Evolutionary conservation across 2,329 filamentous ascomycete genomes (phyloP), one percentile per base, ranked within the genome.

Genomic region (Cyclaneusma minus): DNA sequence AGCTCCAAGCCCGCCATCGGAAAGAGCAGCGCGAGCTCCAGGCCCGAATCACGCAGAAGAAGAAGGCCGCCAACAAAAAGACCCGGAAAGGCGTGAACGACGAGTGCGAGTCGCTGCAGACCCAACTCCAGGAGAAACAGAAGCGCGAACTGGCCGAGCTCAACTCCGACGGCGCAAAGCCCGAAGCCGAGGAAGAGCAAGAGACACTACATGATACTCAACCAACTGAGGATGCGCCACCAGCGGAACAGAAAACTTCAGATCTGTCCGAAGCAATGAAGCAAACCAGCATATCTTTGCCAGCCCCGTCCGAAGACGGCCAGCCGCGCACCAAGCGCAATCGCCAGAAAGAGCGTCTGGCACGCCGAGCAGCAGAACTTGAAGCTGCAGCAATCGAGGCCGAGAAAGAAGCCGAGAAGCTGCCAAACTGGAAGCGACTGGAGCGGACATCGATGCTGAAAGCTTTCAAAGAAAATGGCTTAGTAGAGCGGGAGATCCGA

Each of bases 31-130:
- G 74, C 40, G 87, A 95, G 34, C 64, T 98, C 14, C 81, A 92
- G 50, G 67, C 71, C 26, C 74, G 77, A 32, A 73, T 91, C 44
- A 94, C 82, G 4, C 84, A 78, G 55, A 95, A 94, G 64, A 98
- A 94, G 63, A 95, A 94, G 61, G 77, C 80, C 40, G 85, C 89
- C 10, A 91, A 78, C 24, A 98, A 95, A 56, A 83, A 72, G 69
- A 85, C 64, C 40, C 69, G 58, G 43, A 82, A 77, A 48, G 73
- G 75, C 15, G 60, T 87, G 44, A 82, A 78, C 21, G 63, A 77
- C 27, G 80, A 87, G 47, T 83, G 81, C 38, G 75, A 76, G 33
- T 60, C 67, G 28, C 58, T 83, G 36, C 79, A 87, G 49, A 58
- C 66, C 6, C 54, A 68, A 29, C 46, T 81, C 21, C 70, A 68